Percentiles rank a stretch among this genome's conserved stretches.
Evolutionary conservation across 306 rosid species (phyloP).

Genomic region (Carpinus fangiana): DNA sequence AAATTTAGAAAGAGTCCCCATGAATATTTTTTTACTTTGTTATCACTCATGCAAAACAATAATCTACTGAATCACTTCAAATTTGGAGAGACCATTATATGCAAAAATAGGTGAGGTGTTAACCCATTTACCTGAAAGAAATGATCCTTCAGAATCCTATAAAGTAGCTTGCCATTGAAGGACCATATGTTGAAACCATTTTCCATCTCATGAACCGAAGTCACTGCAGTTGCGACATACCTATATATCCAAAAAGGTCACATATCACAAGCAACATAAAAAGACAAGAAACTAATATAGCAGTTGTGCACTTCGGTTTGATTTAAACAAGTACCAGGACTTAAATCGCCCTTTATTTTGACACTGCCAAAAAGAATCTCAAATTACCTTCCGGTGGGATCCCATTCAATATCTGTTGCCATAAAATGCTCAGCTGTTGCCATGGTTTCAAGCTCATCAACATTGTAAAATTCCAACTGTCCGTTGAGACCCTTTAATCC

Average conservation of each 20-base stretch:
- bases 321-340: background rate
- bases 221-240: conserved; percentile 86
- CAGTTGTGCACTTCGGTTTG: background rate
- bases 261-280: conserved; percentile 5
- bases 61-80: background rate
- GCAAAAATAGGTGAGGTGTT: background rate
- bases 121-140: conserved; percentile 66
- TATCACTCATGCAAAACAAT: background rate
- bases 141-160: conserved; percentile 77
- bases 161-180: conserved; percentile 83
- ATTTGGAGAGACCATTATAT: no score
- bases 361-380: background rate
- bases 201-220: conserved; percentile 97
- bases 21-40: background rate
- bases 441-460: conserved; percentile 78
- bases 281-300: background rate
- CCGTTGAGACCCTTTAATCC: conserved; percentile 74
- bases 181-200: conserved; percentile 94
- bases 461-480: conserved; percentile 68
- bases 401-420: conserved; percentile 85
- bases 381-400: conserved; percentile 73
- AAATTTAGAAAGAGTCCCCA: background rate
- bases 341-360: background rate
- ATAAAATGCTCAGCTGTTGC: conserved; percentile 74
- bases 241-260: conserved; percentile 35